Evolutionary conservation across 2,329 filamentous ascomycete species (phyloP).

Genomic region (Elsinoe ampelina): DNA sequence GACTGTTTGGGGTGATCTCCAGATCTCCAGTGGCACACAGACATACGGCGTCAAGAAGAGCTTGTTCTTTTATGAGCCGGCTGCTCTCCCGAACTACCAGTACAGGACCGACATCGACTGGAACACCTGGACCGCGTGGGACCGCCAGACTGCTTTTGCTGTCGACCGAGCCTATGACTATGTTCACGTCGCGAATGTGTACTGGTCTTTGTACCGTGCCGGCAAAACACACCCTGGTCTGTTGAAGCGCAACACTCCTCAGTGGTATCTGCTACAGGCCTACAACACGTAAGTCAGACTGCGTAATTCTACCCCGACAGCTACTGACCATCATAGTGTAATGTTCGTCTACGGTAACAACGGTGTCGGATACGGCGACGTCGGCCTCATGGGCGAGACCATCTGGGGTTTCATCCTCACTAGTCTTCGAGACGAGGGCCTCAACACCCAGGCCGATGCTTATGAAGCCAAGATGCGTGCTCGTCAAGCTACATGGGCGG

Average conservation of each 20-base stretch:
- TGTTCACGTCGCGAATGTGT: slow-evolving; percentile 46
- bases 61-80: slow-evolving; percentile 48
- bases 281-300: slow-evolving; percentile 39
- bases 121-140: slow-evolving; percentile 45
- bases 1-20: slow-evolving; percentile 43
- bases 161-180: slow-evolving; percentile 51
- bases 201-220: slow-evolving; percentile 50
- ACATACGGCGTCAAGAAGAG: slow-evolving; percentile 46
- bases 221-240: slow-evolving; percentile 41
- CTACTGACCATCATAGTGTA: background rate
- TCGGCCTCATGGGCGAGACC: slow-evolving; percentile 52
- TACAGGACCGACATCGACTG: slow-evolving; percentile 42
- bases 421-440: slow-evolving; percentile 43
- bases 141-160: slow-evolving; percentile 36
- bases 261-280: slow-evolving; percentile 49
- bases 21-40: slow-evolving; percentile 25
- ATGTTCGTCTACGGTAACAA: slow-evolving; percentile 27
- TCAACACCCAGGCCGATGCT: slow-evolving; percentile 30
- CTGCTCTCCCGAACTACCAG: slow-evolving; percentile 32
- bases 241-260: slow-evolving; percentile 35
- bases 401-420: slow-evolving; percentile 45
- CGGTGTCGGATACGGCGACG: slow-evolving; percentile 33
- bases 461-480: slow-evolving; percentile 41
- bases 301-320: background rate
- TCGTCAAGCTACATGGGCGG: slow-evolving; percentile 44